A percentile compares a stretch with the other conserved stretches of the same genome.
Conservation (phyloP, 2,329 filamentous ascomycete genomes). For the Alternaria viburni region DNA sequence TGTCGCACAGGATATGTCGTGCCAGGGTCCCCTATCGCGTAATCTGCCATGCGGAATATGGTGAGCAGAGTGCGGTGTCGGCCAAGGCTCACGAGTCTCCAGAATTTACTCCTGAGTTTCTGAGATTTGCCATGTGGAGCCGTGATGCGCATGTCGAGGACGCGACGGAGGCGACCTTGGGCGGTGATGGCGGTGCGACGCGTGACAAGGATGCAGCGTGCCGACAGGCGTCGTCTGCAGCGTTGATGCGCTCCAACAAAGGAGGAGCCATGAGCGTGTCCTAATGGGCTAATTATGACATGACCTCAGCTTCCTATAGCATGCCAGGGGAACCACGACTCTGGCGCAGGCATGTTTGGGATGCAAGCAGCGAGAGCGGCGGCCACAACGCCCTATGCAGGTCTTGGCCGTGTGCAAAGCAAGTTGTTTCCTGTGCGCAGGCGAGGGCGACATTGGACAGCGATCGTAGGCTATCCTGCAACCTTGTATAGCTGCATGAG, state of each 20-base stretch:
- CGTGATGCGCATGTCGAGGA: not conserved
- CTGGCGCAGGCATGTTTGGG: conserved; percentile 20
- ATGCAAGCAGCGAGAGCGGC: conserved; percentile 23
- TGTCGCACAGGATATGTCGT: conserved; percentile 37
- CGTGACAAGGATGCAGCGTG: conserved; percentile 17
- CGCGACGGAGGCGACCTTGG: not conserved
- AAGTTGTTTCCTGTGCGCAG: conserved; percentile 35
- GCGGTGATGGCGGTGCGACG: conserved; percentile 12
- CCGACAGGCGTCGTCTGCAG: conserved; percentile 16
- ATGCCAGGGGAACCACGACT: conserved; percentile 30
- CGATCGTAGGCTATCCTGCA: conserved; percentile 36
- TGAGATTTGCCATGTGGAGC: not conserved
- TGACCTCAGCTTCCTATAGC: conserved; percentile 10
- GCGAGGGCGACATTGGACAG: conserved; percentile 41
- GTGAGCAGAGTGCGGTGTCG: conserved; percentile 26
- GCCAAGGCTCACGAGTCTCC: conserved; percentile 8
- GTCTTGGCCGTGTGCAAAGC: conserved; percentile 37
- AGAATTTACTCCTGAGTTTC: not conserved
- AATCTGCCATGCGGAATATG: conserved; percentile 32
- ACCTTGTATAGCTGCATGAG: conserved; percentile 47
- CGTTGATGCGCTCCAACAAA: conserved; percentile 32
- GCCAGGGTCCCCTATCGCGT: conserved; percentile 34
- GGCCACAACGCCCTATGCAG: conserved; percentile 35
- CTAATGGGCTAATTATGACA: conserved; percentile 36
- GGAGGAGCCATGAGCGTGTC: conserved; percentile 20